These are phyloP conservation scores for Pulveroboletus ravenelii DNA, from an alignment of 768 basidiomycete species.

Conservation along the genomic window DNA sequence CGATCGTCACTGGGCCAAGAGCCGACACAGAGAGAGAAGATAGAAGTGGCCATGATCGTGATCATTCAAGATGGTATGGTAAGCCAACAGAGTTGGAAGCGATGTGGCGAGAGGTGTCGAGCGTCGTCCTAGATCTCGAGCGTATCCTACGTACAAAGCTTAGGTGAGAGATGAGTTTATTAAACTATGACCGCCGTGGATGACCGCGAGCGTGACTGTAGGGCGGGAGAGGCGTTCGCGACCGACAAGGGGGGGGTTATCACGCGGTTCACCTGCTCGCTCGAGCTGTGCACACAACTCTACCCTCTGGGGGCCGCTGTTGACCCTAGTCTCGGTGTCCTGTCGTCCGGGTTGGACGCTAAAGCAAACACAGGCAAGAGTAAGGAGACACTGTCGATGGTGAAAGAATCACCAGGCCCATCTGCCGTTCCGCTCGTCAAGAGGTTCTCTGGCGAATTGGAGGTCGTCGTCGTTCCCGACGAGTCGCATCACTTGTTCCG, in stretches of 20 bases:
- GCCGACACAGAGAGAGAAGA: background rate
- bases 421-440: slow-evolving; percentile 27
- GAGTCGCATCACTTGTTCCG: slow-evolving; percentile 47
- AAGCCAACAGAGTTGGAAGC: background rate
- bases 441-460: slow-evolving; percentile 51
- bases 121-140: slow-evolving; percentile 15
- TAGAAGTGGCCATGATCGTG: background rate
- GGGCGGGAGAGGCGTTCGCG: slow-evolving; percentile 15
- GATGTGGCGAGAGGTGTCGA: slow-evolving; percentile 18
- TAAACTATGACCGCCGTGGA: background rate
- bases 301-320: slow-evolving; percentile 1
- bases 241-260: slow-evolving; percentile 20
- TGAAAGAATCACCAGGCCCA: background rate
- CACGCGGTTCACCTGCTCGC: slow-evolving; percentile 23
- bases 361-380: background rate
- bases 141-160: slow-evolving; percentile 10
- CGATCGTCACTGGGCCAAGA: slow-evolving; percentile 15
- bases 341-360: background rate
- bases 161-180: slow-evolving; percentile 12
- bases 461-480: slow-evolving; percentile 49
- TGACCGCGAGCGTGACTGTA: slow-evolving; percentile 1
- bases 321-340: background rate
- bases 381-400: background rate
- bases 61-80: background rate
- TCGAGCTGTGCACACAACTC: slow-evolving; percentile 19